Evolutionary conservation across 2,329 filamentous ascomycete genomes (phyloP).

Genomic region (Pseudogymnoascus sp.): DNA sequence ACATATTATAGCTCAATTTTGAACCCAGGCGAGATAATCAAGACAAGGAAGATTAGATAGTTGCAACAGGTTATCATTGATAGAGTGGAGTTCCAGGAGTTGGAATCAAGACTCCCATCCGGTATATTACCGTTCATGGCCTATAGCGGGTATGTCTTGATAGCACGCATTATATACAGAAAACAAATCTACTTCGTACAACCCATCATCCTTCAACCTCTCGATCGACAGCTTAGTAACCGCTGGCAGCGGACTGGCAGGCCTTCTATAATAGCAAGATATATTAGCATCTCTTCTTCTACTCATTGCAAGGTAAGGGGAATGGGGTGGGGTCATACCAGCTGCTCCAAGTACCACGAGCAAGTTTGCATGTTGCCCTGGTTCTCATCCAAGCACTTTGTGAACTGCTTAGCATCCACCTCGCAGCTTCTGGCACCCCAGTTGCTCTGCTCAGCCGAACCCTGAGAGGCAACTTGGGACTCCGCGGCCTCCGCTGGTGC

Average conservation of each 20-base stretch:
- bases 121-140: slow-evolving; percentile 7
- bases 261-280: slow-evolving; percentile 50
- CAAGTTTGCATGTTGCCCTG: slow-evolving; percentile 91
- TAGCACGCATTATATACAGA: slow-evolving; percentile 9
- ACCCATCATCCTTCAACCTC: not conserved
- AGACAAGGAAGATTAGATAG: slow-evolving; percentile 10
- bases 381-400: slow-evolving; percentile 94
- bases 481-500: slow-evolving; percentile 45
- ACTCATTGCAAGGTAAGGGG: not conserved
- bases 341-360: slow-evolving; percentile 95
- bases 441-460: slow-evolving; percentile 43
- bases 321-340: slow-evolving; percentile 40
- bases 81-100: slow-evolving; percentile 7
- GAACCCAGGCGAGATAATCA: slow-evolving; percentile 17
- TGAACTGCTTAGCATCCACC: slow-evolving; percentile 75
- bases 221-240: slow-evolving; percentile 45
- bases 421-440: slow-evolving; percentile 63
- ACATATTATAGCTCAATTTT: slow-evolving; percentile 17
- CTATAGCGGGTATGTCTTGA: slow-evolving; percentile 9
- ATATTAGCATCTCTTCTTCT: slow-evolving; percentile 24
- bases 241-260: slow-evolving; percentile 69
- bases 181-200: slow-evolving; percentile 2
- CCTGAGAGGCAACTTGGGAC: slow-evolving; percentile 43
- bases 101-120: slow-evolving; percentile 8
- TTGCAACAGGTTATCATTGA: slow-evolving; percentile 7